Evolutionary conservation across 2,329 filamentous ascomycete genomes (phyloP), one percentile per base, ranked within the genome.

Genomic region (Dothideomycetes sp.): DNA sequence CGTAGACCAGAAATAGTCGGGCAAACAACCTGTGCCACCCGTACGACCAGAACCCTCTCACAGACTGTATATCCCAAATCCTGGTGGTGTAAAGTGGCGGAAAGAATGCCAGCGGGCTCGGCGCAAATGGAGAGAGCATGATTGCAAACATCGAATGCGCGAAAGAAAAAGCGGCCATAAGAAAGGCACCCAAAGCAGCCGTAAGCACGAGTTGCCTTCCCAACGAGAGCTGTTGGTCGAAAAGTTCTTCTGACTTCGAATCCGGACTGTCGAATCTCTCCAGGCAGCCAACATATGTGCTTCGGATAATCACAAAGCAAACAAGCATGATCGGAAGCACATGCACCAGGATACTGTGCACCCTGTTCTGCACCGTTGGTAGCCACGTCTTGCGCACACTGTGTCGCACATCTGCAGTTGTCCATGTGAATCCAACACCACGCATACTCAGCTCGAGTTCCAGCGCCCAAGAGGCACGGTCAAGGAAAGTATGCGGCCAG

Each of bases 1-100:
- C 63, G 41, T 64, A 66, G 4, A 66, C 63, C 4, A 65, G 52
- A 44, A 66, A 66, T 14, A 66, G 46, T 7, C 63, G 53, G 2
- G 63, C 63, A 40, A 66, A 66, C 1, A 66, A 49, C 4, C 63
- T 52, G 46, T 66, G 63, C 63, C 63, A 66, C 16, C 63, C 63
- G 36, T 63, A 64, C 5, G 58, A 60, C 63, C 63, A 65, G 48
- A 66, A 66, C 9, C 47, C 47, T 16, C 62, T 50, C 5, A 65
- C 61, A 2, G 54, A 57, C 0, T 50, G 56, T 31, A 66, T 52
- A 22, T 61, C 55, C 63, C 63, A 66, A 7, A 63, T 51, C 7
- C 59, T 51, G 0, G 52, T 61, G 3, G 62, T 64, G 44, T 66
- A 66, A 1, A 66, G 51, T n/a, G 63, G 62, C 15, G 63, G 64